Base-by-base conservation (phyloP, 2,329 filamentous ascomycete species). In the Aureobasidium sp. region DNA sequence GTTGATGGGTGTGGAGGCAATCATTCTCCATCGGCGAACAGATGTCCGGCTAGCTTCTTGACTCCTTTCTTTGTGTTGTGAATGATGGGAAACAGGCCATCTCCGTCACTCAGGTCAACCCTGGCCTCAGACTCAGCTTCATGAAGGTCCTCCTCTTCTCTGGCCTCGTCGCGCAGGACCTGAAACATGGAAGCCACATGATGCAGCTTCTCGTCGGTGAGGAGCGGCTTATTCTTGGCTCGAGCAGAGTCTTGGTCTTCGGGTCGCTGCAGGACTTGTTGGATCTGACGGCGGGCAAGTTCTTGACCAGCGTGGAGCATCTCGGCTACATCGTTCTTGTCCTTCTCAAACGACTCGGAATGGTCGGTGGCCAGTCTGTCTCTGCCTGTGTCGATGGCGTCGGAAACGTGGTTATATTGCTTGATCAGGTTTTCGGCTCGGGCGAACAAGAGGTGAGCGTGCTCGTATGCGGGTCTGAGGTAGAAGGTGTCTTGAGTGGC, bases 81-180 rank as follows among this genome's bases (percentile, higher is more conserved):
- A 5, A 64, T 31, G n/a, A 51, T n/a, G 0, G 62, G 58, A 15
- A 42, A 51, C 2, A 64, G 36, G 2, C 52, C 57, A 20, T 25
- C 36, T 7, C 39, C 22, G 5, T 53, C 36, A 5, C 2, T 25
- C 12, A 34, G 20, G 25, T 27, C 34, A 1, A 17, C 5, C 27
- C 39, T 55, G 29, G 7, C 7, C 14, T 34, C 36, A 3, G 17
- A 6, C 7, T 49, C 52, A 1, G 4, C 2, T 15, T 52, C 37
- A 3, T 14, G 6, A n/a, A 72, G 6, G 53, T 72, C 12, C 67
- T 73, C 12, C 68, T 69, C 8, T 29, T 73, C 7, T 62, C 70
- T 2, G 68, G 68, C 0, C 57, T 72, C 9, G 67, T 61, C 31
- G 5, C 49, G 48, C 9, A 62, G 12, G 1, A 41, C 72, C 1